Base-by-base conservation (phyloP, 306 rosid genomes). In the Fagus crenata region DNA sequence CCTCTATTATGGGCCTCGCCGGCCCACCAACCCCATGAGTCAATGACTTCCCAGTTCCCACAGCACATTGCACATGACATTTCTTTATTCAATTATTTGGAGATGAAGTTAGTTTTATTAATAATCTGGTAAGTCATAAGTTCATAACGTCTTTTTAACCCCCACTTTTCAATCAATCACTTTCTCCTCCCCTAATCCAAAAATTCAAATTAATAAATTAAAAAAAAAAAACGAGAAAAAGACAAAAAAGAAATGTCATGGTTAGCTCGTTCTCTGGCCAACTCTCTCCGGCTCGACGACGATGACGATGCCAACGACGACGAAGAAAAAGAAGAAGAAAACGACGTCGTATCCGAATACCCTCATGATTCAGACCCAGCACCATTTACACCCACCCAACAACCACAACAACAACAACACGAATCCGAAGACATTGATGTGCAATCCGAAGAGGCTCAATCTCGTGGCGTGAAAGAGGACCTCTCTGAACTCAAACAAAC, bases 381-480 rank as follows among this genome's bases (percentile, higher is more conserved):
- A 32, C 73, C 87, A 14, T 67, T 80, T 32, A 80, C 89, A 41
- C 58, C 86, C 3, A 39, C 31, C 72, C 28, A 43, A 1, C 37
- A 18, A 32, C 51, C 60, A 39, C 67, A 49, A 15, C 53, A 53
- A 33, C 72, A 68, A 6, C 81, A 69, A 42, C 13, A 35, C 7
- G 68, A 33, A 2, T 18, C 64, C 22, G 39, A n/a, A 31, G 49
- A 43, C 31, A 72, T 61, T 73, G 88, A 75, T 32, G 1, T 39
- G 75, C 76, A 75, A 80, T 77, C 83, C 46, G 81, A 84, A 46
- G 90, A 85, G 37, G 79, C 86, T 14, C 87, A 83, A 43, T 80
- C 83, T 14, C 89, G 90, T 40, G 95, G 99, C 43, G 97, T 91
- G 53, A 88, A 80, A 71, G 97, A 92, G 64, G 97, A 95, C 78